These are phyloP conservation scores for Colletotrichum camelliae DNA, from an alignment of 2,329 filamentous ascomycete species.

Conservation along the genomic window DNA sequence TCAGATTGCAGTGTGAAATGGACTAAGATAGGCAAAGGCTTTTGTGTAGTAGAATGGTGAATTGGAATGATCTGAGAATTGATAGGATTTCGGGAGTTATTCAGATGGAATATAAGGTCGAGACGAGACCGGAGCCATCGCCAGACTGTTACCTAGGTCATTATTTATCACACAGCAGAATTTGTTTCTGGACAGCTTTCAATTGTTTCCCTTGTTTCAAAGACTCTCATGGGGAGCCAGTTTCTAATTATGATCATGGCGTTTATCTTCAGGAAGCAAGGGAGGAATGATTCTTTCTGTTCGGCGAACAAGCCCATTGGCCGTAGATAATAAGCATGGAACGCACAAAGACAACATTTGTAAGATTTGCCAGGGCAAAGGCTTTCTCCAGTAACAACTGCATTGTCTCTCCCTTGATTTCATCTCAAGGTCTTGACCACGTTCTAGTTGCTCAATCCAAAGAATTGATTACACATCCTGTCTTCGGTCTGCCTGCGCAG, in stretches of 20 bases:
- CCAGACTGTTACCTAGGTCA: accelerated
- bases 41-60: accelerated
- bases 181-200: not conserved
- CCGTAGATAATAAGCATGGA: not conserved
- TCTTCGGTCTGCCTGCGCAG: not conserved
- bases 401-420: not conserved
- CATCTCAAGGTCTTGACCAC: not conserved
- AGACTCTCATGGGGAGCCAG: not conserved
- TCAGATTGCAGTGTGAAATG: not conserved
- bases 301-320: not conserved
- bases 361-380: not conserved
- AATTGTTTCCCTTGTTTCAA: not conserved
- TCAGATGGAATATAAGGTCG: not conserved
- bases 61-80: not conserved
- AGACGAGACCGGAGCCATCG: accelerated
- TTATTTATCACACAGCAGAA: not conserved
- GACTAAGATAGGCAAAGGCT: accelerated
- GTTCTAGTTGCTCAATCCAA: not conserved
- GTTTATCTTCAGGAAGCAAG: not conserved
- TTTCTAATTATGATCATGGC: accelerated
- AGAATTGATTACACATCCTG: not conserved
- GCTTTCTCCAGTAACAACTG: accelerated
- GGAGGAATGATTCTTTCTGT: accelerated
- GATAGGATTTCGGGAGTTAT: not conserved
- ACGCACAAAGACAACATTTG: not conserved